Evolutionary conservation across 768 basidiomycete genomes (phyloP).

Genomic region (Hericium erinaceus): DNA sequence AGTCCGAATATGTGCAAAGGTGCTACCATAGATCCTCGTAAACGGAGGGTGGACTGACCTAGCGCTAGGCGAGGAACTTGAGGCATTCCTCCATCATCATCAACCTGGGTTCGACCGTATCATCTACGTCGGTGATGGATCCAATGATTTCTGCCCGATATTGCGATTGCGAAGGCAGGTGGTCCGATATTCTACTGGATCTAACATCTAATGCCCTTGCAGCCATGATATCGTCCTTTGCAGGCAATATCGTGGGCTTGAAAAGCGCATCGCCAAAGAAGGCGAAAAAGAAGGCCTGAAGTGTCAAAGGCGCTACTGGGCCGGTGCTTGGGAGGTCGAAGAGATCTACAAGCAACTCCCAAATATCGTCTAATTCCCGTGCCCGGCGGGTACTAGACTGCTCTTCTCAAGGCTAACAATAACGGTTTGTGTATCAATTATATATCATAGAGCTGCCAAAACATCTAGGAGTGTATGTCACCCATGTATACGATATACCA

Average conservation of each 20-base stretch:
- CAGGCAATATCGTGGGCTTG: slow-evolving; percentile 67
- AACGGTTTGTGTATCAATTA: too few relatives aligned
- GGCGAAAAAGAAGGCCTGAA: slow-evolving; percentile 55
- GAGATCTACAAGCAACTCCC: slow-evolving; percentile 45
- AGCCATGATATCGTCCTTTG: slow-evolving; percentile 84
- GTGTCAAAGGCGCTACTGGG: slow-evolving; percentile 76
- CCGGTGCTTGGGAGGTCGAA: slow-evolving; percentile 94
- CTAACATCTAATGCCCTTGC: background rate
- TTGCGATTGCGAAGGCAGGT: slow-evolving; percentile 63
- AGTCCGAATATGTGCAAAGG: slow-evolving; percentile 98
- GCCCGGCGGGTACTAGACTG: too few relatives aligned
- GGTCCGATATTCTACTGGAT: background rate
- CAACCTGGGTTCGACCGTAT: slow-evolving; percentile 62
- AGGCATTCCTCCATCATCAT: slow-evolving; percentile 61
- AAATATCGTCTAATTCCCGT: background rate
- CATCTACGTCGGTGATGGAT: slow-evolving; percentile 89
- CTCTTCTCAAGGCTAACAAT: too few relatives aligned
- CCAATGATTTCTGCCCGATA: slow-evolving; percentile 93
- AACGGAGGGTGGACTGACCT: background rate
- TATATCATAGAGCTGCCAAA: too few relatives aligned
- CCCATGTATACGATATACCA: too few relatives aligned
- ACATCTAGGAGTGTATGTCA: too few relatives aligned
- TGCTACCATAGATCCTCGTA: slow-evolving; percentile 16
- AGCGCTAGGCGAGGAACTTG: slow-evolving; percentile 78
- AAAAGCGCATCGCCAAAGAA: slow-evolving; percentile 68